These are phyloP conservation scores for Annona cherimola DNA, from an alignment of 164 flowering plant genomes.

Conservation along the genomic window DNA sequence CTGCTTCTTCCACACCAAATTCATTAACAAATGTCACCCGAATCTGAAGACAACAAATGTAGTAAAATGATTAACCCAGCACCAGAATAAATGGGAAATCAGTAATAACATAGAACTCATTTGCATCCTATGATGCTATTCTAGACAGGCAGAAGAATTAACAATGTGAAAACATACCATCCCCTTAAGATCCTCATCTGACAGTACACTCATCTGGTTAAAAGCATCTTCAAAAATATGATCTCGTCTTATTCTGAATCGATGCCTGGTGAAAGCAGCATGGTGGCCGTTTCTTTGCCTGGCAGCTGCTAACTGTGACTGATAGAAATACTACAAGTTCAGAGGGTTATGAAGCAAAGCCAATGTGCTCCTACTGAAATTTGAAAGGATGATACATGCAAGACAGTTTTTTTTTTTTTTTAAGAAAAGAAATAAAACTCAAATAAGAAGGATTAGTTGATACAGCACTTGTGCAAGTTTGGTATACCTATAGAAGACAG, in stretches of 20 bases:
- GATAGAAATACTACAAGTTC: conserved; percentile 13
- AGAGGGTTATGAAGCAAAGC: not conserved
- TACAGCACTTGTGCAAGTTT: not conserved
- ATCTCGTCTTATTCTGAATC: conserved; percentile 83
- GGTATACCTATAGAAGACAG: not conserved
- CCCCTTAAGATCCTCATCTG: conserved; percentile 89
- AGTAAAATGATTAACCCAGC: not conserved
- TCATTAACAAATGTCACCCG: conserved; percentile 92
- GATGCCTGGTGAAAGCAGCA: conserved; percentile 52
- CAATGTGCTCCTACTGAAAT: not conserved
- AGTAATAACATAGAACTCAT: not conserved
- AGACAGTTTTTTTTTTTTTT: not conserved
- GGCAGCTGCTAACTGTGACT: conserved; percentile 73
- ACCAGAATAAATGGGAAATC: not conserved
- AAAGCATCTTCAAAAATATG: conserved; percentile 93
- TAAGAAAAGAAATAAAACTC: not conserved
- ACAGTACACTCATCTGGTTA: conserved; percentile 66
- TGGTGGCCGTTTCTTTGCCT: conserved; percentile 58
- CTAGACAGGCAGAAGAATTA: not conserved
- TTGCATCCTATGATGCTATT: not conserved
- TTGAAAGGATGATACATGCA: not conserved
- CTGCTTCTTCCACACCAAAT: conserved; percentile 99
- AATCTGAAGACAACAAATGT: conserved; percentile 38
- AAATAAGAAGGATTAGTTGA: not conserved
- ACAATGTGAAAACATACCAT: conserved; percentile 32